Evolutionary conservation across 2,329 filamentous ascomycete genomes (phyloP).

Genomic region (Pyrenochaeta sp.): DNA sequence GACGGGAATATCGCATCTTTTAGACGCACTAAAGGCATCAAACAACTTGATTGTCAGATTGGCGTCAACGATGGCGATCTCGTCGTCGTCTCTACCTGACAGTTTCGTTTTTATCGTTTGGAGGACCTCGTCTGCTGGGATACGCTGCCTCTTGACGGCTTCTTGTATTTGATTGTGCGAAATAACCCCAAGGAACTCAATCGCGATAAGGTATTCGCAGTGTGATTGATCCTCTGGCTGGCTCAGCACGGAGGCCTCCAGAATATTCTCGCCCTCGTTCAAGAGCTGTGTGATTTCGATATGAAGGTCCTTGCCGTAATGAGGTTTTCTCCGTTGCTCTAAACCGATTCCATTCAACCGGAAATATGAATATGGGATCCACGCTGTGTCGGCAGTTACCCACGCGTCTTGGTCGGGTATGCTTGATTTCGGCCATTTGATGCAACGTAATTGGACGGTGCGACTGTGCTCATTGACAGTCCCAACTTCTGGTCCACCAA

Average conservation of each 20-base stretch:
- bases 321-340: constrained; percentile 70
- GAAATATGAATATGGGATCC: constrained; percentile 74
- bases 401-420: constrained; percentile 61
- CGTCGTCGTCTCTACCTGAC: constrained; percentile 62
- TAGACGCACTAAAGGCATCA: constrained; percentile 55
- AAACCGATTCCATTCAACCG: constrained; percentile 66
- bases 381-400: constrained; percentile 69
- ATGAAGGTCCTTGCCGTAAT: constrained; percentile 78
- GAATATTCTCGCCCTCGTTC: constrained; percentile 64
- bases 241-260: constrained; percentile 58
- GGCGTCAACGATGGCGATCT: constrained; percentile 51
- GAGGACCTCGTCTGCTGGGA: constrained; percentile 60
- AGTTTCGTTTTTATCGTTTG: constrained; percentile 64
- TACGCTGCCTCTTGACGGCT: constrained; percentile 45
- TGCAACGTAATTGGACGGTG: constrained; percentile 74
- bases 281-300: constrained; percentile 74
- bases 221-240: constrained; percentile 41
- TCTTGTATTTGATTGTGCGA: constrained; percentile 52
- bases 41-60: constrained; percentile 53
- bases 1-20: constrained; percentile 73
- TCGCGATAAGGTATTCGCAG: constrained; percentile 66
- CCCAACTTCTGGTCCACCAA: constrained; percentile 39
- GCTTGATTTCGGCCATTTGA: constrained; percentile 51
- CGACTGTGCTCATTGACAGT: constrained; percentile 60
- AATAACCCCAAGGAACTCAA: constrained; percentile 74